Percentiles rank a stretch among this genome's conserved stretches.
Evolutionary conservation across 345 rosid species (phyloP).

Genomic region (Brassica cretica): DNA sequence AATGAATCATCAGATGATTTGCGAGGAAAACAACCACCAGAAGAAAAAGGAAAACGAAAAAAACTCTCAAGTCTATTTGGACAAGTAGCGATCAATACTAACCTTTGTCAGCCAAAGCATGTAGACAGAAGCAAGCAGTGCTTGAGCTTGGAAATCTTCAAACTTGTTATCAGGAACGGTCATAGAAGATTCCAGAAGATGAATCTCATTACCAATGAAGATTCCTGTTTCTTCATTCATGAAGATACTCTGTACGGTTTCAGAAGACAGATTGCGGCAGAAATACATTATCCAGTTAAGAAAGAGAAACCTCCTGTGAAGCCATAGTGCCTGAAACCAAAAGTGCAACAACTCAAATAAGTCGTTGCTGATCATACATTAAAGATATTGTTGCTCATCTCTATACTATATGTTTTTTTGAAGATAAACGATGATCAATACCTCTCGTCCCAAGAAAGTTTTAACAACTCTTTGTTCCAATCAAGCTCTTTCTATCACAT

Average conservation of each 20-base stretch:
- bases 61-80: slow-evolving; percentile 3
- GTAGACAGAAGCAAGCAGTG: slow-evolving; percentile 57
- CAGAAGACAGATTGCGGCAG: slow-evolving; percentile 20
- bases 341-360: slow-evolving; percentile 1
- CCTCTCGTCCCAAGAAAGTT: slow-evolving; percentile 85
- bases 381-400: background rate
- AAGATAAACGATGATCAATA: slow-evolving; percentile 28
- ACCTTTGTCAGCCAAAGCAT: slow-evolving; percentile 79
- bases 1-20: background rate
- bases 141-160: slow-evolving; percentile 72
- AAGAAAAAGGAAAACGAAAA: background rate
- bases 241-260: slow-evolving; percentile 11
- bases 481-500: slow-evolving; percentile 78
- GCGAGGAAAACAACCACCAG: background rate
- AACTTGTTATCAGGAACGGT: slow-evolving; percentile 52
- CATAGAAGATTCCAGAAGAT: slow-evolving; percentile 53
- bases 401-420: background rate
- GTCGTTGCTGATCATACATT: background rate
- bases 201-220: slow-evolving; percentile 62
- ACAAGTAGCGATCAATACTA: slow-evolving; percentile 1
- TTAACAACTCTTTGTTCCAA: slow-evolving; percentile 69
- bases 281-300: slow-evolving; percentile 54
- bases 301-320: slow-evolving; percentile 80
- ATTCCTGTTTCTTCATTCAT: slow-evolving; percentile 28
- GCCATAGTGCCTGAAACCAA: slow-evolving; percentile 71